Percentiles rank a stretch among this genome's conserved stretches.
Conservation (phyloP, 345 rosid species). For the Ailanthus altissimus region DNA sequence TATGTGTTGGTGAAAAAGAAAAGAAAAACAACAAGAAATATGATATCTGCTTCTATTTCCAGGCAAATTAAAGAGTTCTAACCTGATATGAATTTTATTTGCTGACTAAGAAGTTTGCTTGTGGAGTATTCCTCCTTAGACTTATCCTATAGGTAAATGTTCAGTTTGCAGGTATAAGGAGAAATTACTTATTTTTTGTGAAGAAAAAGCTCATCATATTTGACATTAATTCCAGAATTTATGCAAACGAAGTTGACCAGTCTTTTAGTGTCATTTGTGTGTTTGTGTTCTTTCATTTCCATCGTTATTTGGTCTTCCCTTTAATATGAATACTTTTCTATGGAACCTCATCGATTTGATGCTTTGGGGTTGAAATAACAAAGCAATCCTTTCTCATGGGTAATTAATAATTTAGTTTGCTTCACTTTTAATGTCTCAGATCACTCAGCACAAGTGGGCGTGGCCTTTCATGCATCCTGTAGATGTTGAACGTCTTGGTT, state of each 20-base stretch:
- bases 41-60: no score
- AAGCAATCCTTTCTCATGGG: not conserved
- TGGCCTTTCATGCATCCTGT: constrained; percentile 77
- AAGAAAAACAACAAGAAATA: no score
- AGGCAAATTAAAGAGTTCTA: no score
- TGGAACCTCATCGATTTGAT: not conserved
- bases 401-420: not conserved
- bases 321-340: not conserved
- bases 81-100: no score
- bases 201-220: not conserved
- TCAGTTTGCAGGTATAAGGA: not conserved
- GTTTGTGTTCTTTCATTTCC: not conserved
- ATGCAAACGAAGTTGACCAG: not conserved
- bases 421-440: constrained; percentile 36
- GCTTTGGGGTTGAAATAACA: not conserved
- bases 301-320: not conserved
- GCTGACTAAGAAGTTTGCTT: no score
- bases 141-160: not conserved
- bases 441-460: constrained; percentile 77
- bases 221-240: not conserved
- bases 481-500: constrained; percentile 70
- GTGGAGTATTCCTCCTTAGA: no score
- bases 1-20: no score
- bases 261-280: not conserved
- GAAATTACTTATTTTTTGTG: not conserved